Percentiles rank a stretch among this genome's conserved stretches.
phyloP scores from a whole-genome alignment of 2,329 filamentous ascomycete genomes.

The Aureobasidium sp. region DNA sequence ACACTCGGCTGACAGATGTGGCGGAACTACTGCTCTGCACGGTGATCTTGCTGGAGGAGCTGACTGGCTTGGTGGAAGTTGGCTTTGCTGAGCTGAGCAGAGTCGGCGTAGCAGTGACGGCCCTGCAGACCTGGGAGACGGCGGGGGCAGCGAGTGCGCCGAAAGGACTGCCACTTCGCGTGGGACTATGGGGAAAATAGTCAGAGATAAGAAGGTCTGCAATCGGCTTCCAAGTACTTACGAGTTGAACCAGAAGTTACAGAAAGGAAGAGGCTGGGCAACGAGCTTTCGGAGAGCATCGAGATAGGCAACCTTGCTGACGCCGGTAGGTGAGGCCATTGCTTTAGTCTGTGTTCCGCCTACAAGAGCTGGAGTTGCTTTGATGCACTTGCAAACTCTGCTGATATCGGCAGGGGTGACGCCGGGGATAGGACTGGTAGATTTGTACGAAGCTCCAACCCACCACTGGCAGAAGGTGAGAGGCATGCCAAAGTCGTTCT shows the following conservation, averaged over 20 bases:
- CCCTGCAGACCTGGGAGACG: neutral
- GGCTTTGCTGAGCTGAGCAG: too few relatives aligned
- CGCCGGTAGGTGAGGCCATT: neutral
- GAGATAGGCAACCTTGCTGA: neutral
- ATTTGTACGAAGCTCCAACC: neutral
- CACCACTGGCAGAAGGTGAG: slow-evolving; percentile 7
- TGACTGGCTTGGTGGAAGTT: too few relatives aligned
- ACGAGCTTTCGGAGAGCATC: neutral
- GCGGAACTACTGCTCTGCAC: too few relatives aligned
- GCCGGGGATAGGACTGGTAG: neutral
- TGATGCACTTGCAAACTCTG: slow-evolving; percentile 5
- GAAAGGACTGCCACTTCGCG: neutral
- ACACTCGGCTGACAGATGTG: too few relatives aligned
- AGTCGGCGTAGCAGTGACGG: neutral
- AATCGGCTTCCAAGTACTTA: neutral
- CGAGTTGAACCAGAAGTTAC: slow-evolving; percentile 8
- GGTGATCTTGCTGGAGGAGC: too few relatives aligned
- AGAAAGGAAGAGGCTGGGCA: slow-evolving; percentile 10
- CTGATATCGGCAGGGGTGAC: neutral
- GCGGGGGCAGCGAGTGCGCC: neutral
- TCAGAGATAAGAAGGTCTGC: neutral
- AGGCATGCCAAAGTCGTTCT: neutral
- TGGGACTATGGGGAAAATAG: neutral
- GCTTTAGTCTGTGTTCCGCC: neutral
- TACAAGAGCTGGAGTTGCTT: neutral